These are phyloP conservation scores for Rhodomyrtus tomentosa DNA, from an alignment of 345 rosid genomes.

Conservation along the genomic window DNA sequence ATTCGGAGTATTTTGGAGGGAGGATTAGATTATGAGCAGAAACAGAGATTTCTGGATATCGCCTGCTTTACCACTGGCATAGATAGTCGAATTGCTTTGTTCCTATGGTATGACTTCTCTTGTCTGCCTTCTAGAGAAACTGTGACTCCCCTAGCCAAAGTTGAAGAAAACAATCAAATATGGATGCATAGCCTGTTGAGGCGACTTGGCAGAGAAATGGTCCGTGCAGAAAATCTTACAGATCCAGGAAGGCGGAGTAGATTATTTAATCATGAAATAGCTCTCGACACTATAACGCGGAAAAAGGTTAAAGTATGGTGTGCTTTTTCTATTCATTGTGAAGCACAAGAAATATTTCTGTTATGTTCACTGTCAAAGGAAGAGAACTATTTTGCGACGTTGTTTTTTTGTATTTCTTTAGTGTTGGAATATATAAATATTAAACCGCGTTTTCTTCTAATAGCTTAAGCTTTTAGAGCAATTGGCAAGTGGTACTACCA, in stretches of 20 bases:
- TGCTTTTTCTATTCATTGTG: not conserved
- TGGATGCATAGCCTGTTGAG: not conserved
- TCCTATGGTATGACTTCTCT: not conserved
- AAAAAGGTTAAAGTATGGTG: not conserved
- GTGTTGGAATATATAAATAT: no score
- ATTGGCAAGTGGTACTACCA: no score
- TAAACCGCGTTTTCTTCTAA: no score
- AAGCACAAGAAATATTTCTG: not conserved
- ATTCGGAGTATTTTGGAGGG: not conserved
- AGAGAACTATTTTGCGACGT: not conserved
- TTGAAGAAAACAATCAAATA: not conserved
- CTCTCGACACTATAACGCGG: not conserved
- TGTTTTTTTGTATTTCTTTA: no score
- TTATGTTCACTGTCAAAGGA: not conserved
- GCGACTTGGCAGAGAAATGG: not conserved
- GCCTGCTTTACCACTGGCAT: conserved; percentile 4
- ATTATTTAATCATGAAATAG: not conserved
- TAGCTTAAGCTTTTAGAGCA: no score
- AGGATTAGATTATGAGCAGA: not conserved
- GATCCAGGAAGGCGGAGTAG: not conserved
- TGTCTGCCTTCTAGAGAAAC: not conserved
- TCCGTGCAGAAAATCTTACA: not conserved
- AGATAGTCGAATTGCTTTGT: not conserved
- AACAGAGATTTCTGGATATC: conserved; percentile 1
- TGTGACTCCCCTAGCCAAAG: not conserved